phyloP scores from a whole-genome alignment of 495 filamentous ascomycete species.

The Baudoinia panamericana region DNA sequence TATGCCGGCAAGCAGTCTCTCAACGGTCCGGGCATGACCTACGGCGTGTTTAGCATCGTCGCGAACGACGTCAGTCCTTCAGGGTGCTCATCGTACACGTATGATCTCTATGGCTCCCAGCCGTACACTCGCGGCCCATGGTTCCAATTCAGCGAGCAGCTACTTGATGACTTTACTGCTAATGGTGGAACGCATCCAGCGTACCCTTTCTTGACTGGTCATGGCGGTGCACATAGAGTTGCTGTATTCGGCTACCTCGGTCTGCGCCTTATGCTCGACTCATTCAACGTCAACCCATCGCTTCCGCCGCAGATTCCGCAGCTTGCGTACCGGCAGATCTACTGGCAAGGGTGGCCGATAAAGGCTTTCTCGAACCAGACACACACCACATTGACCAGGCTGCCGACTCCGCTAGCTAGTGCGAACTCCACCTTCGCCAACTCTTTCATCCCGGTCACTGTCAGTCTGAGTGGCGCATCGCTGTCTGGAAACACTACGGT shows the following conservation, averaged over 20 bases:
- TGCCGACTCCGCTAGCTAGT: conserved; percentile 21
- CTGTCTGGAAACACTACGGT: conserved; percentile 15
- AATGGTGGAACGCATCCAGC: conserved; percentile 59
- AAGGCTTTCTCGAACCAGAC: conserved; percentile 49
- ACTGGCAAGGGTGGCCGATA: conserved; percentile 56
- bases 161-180: conserved; percentile 46
- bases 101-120: conserved; percentile 42
- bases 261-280: conserved; percentile 40
- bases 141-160: conserved; percentile 56
- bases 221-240: conserved; percentile 51
- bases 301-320: conserved; percentile 49
- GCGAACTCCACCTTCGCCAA: conserved; percentile 36
- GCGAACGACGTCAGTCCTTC: conserved; percentile 45
- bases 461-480: conserved; percentile 11
- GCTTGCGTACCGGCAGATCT: conserved; percentile 52
- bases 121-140: conserved; percentile 44
- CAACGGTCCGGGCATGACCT: conserved; percentile 55
- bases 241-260: conserved; percentile 50
- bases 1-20: conserved; percentile 52
- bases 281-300: conserved; percentile 44
- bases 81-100: conserved; percentile 51
- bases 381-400: conserved; percentile 48
- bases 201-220: conserved; percentile 54
- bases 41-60: conserved; percentile 49
- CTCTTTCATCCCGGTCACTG: conserved; percentile 38